These are phyloP conservation scores for Ajuga chamaepitys DNA, from an alignment of 257 asterid species.

Conservation along the genomic window DNA sequence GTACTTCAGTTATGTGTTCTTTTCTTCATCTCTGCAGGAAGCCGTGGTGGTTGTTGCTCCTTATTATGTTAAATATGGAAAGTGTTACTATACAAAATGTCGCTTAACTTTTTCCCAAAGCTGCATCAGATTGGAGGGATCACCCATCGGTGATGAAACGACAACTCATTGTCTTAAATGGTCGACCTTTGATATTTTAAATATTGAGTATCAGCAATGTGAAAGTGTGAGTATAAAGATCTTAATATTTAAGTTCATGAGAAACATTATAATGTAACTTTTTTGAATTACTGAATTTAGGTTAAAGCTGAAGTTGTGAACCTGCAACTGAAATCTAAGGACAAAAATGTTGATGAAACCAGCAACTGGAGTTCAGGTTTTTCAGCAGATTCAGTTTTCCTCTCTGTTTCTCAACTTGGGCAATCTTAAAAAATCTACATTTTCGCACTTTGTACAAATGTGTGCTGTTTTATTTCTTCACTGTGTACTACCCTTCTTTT, in stretches of 20 bases:
- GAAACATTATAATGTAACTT: neutral
- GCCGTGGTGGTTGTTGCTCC: constrained; percentile 47
- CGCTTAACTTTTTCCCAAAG: constrained; percentile 48
- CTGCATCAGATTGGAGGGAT: constrained; percentile 43
- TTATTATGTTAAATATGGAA: constrained; percentile 36
- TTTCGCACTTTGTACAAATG: neutral
- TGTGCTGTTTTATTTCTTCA: neutral
- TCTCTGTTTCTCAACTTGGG: neutral
- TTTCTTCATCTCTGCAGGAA: constrained; percentile 41
- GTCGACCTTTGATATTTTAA: constrained; percentile 39
- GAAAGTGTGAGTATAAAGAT: constrained; percentile 45
- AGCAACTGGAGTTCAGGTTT: constrained; percentile 33
- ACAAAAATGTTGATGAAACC: constrained; percentile 21
- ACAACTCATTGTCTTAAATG: constrained; percentile 30
- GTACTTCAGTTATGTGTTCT: constrained; percentile 8
- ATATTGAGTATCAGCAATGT: constrained; percentile 38
- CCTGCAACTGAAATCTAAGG: constrained; percentile 31
- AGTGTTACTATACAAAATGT: constrained; percentile 32
- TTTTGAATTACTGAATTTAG: constrained; percentile 26
- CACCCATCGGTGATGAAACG: constrained; percentile 23
- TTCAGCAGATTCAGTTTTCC: neutral
- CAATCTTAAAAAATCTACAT: neutral
- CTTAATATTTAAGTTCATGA: neutral
- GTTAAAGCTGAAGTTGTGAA: constrained; percentile 41
- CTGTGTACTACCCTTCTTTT: neutral